Percentiles rank a stretch among this genome's conserved stretches.
These are phyloP conservation scores for Orbilia blumenaviensis DNA, from an alignment of 2,329 filamentous ascomycete species.

Conservation along the genomic window DNA sequence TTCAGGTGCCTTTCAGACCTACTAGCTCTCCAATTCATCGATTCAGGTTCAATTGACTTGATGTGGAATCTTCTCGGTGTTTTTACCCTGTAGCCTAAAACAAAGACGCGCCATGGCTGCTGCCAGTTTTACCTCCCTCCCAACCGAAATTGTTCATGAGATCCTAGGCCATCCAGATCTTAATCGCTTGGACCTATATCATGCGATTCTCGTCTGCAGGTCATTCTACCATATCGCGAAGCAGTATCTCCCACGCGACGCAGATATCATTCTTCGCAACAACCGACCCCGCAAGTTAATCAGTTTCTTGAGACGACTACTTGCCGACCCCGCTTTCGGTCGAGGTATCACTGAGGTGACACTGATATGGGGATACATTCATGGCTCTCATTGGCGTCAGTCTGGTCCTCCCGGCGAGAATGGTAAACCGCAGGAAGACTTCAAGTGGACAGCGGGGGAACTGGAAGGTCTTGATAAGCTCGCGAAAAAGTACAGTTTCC, in stretches of 20 bases:
- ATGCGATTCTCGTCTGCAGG: slow-evolving; percentile 2
- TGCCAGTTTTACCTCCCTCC: slow-evolving; percentile 10
- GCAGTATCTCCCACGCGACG: slow-evolving; percentile 4
- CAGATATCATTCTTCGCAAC: background rate
- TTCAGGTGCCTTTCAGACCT: too few species aligned
- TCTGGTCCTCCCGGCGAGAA: background rate
- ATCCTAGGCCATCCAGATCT: slow-evolving; percentile 20
- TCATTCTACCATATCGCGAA: background rate
- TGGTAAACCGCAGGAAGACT: background rate
- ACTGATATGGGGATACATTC: background rate
- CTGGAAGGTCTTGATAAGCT: background rate
- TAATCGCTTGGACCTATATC: background rate
- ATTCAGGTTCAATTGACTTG: too few species aligned
- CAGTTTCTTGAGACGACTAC: slow-evolving; percentile 8
- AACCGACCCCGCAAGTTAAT: background rate
- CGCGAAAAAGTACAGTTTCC: slow-evolving; percentile 11
- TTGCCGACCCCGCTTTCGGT: slow-evolving; percentile 7
- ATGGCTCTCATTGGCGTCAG: background rate
- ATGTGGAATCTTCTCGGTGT: too few species aligned
- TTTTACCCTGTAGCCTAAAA: too few species aligned
- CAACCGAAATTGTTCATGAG: slow-evolving; percentile 44
- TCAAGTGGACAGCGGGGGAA: slow-evolving; percentile 17
- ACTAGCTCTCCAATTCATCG: too few species aligned
- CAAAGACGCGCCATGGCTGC: slow-evolving; percentile 8
- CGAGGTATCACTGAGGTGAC: background rate